Percentiles rank a stretch among this genome's conserved stretches.
Evolutionary conservation across 495 filamentous ascomycete genomes (phyloP).

Genomic region (Neurospora sp.): DNA sequence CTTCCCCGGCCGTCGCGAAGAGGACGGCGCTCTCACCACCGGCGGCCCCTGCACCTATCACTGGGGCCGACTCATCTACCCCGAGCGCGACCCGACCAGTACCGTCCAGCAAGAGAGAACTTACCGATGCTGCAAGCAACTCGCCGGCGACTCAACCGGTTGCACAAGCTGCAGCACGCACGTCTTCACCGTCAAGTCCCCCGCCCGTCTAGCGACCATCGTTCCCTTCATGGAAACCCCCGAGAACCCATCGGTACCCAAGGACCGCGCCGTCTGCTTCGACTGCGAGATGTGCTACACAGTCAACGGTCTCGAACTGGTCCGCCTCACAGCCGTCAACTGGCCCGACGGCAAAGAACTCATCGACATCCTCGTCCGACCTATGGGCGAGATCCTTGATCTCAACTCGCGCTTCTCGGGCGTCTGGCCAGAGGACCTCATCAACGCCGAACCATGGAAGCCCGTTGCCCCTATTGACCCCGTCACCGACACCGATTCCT

Average conservation of each 20-base stretch:
- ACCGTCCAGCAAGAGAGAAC: constrained; percentile 37
- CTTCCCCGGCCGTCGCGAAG: constrained; percentile 71
- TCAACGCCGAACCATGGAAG: constrained; percentile 51
- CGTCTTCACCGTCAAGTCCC: constrained; percentile 76
- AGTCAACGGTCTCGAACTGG: constrained; percentile 70
- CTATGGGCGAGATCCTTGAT: constrained; percentile 75
- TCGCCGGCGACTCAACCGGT: constrained; percentile 56
- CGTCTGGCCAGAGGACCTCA: constrained; percentile 62
- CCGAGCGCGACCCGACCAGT: constrained; percentile 31
- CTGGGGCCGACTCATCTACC: constrained; percentile 50
- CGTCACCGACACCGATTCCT: not conserved
- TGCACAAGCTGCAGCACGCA: constrained; percentile 62
- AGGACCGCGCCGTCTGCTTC: constrained; percentile 54
- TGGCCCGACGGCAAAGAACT: constrained; percentile 72
- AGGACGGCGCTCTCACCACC: constrained; percentile 69
- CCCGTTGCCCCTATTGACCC: not conserved
- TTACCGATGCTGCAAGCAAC: constrained; percentile 69
- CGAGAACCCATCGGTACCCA: constrained; percentile 34
- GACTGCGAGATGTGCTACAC: constrained; percentile 99
- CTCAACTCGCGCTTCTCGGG: constrained; percentile 87
- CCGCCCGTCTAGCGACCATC: constrained; percentile 63
- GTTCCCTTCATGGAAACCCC: constrained; percentile 77
- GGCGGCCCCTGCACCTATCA: constrained; percentile 74
- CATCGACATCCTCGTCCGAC: constrained; percentile 77
- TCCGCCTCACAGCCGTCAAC: constrained; percentile 75